These are phyloP conservation scores for Lasiosphaeria ovina DNA, from an alignment of 495 filamentous ascomycete species.

Conservation along the genomic window DNA sequence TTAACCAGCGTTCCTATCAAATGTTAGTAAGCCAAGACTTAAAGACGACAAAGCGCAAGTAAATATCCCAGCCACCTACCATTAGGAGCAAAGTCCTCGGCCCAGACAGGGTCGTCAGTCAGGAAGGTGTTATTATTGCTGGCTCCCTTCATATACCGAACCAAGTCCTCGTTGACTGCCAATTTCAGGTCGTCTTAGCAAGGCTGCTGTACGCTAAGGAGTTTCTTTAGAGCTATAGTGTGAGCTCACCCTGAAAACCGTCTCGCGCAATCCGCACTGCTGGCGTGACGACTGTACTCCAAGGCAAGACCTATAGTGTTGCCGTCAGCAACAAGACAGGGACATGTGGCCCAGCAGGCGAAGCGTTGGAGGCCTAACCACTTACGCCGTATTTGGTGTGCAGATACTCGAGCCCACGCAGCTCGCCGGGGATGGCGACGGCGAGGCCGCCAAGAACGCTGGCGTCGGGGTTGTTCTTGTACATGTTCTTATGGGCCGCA, in stretches of 20 bases:
- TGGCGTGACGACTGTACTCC: conserved; percentile 59
- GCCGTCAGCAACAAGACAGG: background rate
- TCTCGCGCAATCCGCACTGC: conserved; percentile 70
- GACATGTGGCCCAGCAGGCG: background rate
- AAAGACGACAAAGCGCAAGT: background rate
- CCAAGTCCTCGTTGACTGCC: conserved; percentile 60
- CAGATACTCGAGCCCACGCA: conserved; percentile 72
- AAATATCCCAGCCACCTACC: conserved; percentile 28
- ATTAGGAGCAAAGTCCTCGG: conserved; percentile 84
- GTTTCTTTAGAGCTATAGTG: background rate
- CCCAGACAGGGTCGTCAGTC: conserved; percentile 70
- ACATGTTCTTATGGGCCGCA: conserved; percentile 79
- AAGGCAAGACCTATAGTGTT: conserved; percentile 25
- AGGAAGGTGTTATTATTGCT: conserved; percentile 56
- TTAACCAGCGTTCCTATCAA: conserved; percentile 49
- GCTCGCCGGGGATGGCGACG: conserved; percentile 75
- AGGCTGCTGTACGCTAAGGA: background rate
- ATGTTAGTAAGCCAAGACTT: background rate
- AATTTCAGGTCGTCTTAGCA: conserved; percentile 10
- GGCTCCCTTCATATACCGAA: conserved; percentile 61
- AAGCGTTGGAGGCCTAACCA: background rate
- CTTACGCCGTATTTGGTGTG: conserved; percentile 61
- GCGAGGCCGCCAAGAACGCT: conserved; percentile 44
- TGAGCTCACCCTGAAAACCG: conserved; percentile 57
- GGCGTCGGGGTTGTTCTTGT: conserved; percentile 40